Percentiles rank a stretch among this genome's conserved stretches.
Evolutionary conservation across 2,329 filamentous ascomycete genomes (phyloP).

Genomic region (Triangularia verruculosa): DNA sequence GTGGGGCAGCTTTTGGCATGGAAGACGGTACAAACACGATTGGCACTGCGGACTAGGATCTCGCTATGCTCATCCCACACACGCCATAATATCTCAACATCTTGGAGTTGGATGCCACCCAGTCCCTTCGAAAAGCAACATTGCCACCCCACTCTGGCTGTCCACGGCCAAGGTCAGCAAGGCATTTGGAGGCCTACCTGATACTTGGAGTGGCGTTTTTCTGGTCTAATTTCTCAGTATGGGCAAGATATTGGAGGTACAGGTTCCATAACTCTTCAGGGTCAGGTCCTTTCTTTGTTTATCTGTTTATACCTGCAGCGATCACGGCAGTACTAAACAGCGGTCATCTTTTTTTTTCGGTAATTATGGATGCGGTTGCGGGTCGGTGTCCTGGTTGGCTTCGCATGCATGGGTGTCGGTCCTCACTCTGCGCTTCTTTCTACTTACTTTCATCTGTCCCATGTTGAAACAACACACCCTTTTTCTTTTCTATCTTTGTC

Average conservation of each 20-base stretch:
- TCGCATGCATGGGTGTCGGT: slow-evolving; percentile 23
- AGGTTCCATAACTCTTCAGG: slow-evolving; percentile 1
- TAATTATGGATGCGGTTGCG: slow-evolving; percentile 8
- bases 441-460: neutral
- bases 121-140: neutral
- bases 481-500: neutral
- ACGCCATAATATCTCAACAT: slow-evolving; percentile 3
- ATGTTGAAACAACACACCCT: neutral
- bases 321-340: neutral
- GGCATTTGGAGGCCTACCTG: neutral
- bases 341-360: neutral
- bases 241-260: slow-evolving; percentile 9
- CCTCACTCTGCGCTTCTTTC: slow-evolving; percentile 1
- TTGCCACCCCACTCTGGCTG: neutral
- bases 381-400: slow-evolving; percentile 20
- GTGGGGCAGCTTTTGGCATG: slow-evolving; percentile 49
- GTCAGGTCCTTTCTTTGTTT: slow-evolving; percentile 6
- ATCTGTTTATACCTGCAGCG: slow-evolving; percentile 3
- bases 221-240: slow-evolving; percentile 6
- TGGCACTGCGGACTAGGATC: slow-evolving; percentile 49
- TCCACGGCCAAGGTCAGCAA: neutral
- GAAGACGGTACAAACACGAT: slow-evolving; percentile 55
- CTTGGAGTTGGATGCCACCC: slow-evolving; percentile 1
- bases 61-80: slow-evolving; percentile 9
- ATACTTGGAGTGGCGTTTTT: neutral